A percentile compares a stretch with the other conserved stretches of the same genome.
Evolutionary conservation across 352 stramenopile genomes (phyloP).

Genomic region (Blastocystis sp.): DNA sequence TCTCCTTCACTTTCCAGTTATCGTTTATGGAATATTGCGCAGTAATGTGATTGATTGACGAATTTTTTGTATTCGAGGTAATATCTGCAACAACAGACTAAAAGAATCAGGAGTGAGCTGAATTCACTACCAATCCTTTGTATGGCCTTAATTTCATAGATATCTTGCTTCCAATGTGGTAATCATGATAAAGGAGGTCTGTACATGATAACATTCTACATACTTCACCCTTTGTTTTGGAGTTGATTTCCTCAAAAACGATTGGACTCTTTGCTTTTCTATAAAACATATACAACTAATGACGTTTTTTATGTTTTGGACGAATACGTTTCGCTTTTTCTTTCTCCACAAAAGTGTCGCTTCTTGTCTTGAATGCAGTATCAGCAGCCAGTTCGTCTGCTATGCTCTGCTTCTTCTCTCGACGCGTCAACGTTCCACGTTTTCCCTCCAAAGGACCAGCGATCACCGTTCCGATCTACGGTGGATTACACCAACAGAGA

Average conservation of each 20-base stretch:
- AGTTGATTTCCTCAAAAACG: neutral
- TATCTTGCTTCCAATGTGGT: neutral
- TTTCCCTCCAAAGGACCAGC: neutral
- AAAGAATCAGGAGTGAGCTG: neutral
- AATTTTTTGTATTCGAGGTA: neutral
- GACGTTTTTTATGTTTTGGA: neutral
- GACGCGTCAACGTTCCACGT: neutral
- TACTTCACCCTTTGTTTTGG: neutral
- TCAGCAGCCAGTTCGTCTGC: neutral
- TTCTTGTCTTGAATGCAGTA: neutral
- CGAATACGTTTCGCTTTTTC: neutral
- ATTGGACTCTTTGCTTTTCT: neutral
- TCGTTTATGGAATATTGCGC: neutral
- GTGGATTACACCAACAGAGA: neutral
- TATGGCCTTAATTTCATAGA: neutral
- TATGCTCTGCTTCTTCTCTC: neutral
- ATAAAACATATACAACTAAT: neutral
- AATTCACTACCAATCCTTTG: neutral
- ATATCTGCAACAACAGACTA: neutral
- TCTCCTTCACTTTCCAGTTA: neutral
- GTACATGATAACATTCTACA: neutral
- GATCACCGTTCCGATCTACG: constrained; percentile 9
- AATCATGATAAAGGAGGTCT: neutral
- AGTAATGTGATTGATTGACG: neutral
- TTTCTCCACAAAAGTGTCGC: neutral